Base-by-base conservation (phyloP, 768 basidiomycete species). In the Pseudohyphozyma bogoriensis region DNA sequence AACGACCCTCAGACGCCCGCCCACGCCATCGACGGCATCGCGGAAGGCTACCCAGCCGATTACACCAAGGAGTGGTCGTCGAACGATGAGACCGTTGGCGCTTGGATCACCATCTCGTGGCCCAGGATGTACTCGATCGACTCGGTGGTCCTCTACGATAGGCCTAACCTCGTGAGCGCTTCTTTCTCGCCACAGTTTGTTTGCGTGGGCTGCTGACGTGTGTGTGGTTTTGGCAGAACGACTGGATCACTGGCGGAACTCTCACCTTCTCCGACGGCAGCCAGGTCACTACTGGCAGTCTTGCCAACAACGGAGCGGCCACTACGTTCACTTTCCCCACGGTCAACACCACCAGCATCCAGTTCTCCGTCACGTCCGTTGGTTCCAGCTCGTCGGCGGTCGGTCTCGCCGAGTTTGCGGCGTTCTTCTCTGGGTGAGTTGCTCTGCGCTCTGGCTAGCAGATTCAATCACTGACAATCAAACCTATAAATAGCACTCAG, bases 191-290 rank as follows among this genome's bases (percentile, higher is more conserved):
- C 26, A 1, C 31, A 47, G 49, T 37, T n/a, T n/a, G n/a, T n/a
- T n/a, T n/a, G n/a, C n/a, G n/a, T n/a, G n/a, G n/a, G n/a, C n/a
- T n/a, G n/a, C n/a, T n/a, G n/a, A n/a, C n/a, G n/a, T n/a, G n/a
- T n/a, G n/a, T n/a, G n/a, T n/a, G n/a, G n/a, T n/a, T n/a, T n/a
- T 55, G 60, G 18, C 65, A 61, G 9, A 66, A 58, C 45, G 66
- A 67, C 40, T 50, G 50, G 63, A 57, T 64, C 54, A 61, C 56
- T 1, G 37, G 56, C 10, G 62, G 57, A 0, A 26, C 26, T 2
- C n/a, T 67, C 32, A n/a, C 35, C 13, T 64, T 59, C 36, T 28
- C 32, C 11, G 66, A 67, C 39, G 60, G 60, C 7, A 49, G 47
- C 1, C 18, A 42, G 15, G 33, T 59, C 16, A 7, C 53, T 18